Base-by-base conservation (phyloP, 163 green algal genomes). In the Chlamydomonas reinhardtii region DNA sequence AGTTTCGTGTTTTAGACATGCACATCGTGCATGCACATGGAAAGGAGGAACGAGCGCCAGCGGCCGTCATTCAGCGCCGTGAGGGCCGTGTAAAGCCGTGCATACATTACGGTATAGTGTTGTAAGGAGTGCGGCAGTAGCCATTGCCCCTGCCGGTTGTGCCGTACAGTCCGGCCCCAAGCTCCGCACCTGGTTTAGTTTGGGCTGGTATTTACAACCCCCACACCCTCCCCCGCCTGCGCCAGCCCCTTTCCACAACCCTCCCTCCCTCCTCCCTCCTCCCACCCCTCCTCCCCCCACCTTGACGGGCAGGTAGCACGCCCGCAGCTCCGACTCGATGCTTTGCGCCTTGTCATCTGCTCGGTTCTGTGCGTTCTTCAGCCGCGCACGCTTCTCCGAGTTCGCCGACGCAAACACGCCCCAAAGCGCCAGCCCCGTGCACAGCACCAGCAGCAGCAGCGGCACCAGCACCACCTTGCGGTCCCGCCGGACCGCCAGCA, bases 261-360 rank as follows among this genome's bases (percentile, higher is more conserved):
- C n/a, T 22, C 31, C 9, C 6, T n/a, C 65, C 65, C 24, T 27
- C 25, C 62, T 29, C 3, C 62, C 48, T 9, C 48, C 62, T 9
- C 8, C 62, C 16, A 0, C 25, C 27, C 62, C 12, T 0, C 27
- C 62, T 32, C 11, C 15, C 6, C 66, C 2, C 20, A 71, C 81
- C 81, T 80, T 87, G 35, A 87, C 81, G 22, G 81, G 81, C 5
- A 87, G 71, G 52, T 73, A 66, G 48, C 64, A 64, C 1, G 81
- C 71, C 4, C 81, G 81, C 19, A 87, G 81, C 81, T 87, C 81
- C 12, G 70, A 81, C 9, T 22, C 59, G 20, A 87, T 87, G 29
- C 59, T 74, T 59, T 74, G 81, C 24, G 81, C 81, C 59, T 87
- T 87, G 59, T 87, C 81, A 8, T 54, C n/a, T 15, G 81, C 81